These are phyloP conservation scores for Obelidium mucronatum DNA, from an alignment of 192 early-diverging fungal species.

Conservation along the genomic window DNA sequence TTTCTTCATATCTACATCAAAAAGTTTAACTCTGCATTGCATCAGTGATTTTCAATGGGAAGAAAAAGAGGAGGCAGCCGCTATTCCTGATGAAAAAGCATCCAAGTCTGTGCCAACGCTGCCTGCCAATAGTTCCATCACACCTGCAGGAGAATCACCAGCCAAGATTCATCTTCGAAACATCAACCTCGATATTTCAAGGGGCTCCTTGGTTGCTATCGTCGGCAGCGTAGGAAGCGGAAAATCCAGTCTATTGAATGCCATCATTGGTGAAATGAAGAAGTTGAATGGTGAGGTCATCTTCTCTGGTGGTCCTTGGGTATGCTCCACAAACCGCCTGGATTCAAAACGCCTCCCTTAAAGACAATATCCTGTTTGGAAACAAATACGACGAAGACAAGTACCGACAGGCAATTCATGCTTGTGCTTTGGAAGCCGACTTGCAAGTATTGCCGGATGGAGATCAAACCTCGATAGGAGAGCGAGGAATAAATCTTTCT, in stretches of 20 bases:
- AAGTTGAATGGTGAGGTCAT: slow-evolving; percentile 40
- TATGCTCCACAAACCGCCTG: slow-evolving; percentile 86
- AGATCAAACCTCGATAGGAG: slow-evolving; percentile 66
- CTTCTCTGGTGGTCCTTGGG: slow-evolving; percentile 58
- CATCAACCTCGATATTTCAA: slow-evolving; percentile 19
- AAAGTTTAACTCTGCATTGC: slow-evolving; percentile 66
- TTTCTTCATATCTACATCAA: slow-evolving; percentile 56
- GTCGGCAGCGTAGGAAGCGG: slow-evolving; percentile 61
- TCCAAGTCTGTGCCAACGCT: background rate
- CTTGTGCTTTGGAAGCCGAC: slow-evolving; percentile 78
- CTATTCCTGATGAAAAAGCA: background rate
- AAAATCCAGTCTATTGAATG: slow-evolving; percentile 77
- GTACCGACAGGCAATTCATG: slow-evolving; percentile 70
- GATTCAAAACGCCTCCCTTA: slow-evolving; percentile 78
- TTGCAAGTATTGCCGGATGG: slow-evolving; percentile 67
- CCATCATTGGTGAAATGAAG: slow-evolving; percentile 83
- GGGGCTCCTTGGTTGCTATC: slow-evolving; percentile 16
- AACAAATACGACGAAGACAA: slow-evolving; percentile 59
- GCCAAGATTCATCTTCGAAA: slow-evolving; percentile 26
- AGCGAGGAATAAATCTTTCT: slow-evolving; percentile 60
- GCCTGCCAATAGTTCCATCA: background rate
- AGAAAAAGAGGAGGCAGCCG: slow-evolving; percentile 57
- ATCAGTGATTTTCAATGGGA: slow-evolving; percentile 59
- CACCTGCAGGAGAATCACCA: background rate
- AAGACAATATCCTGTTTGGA: slow-evolving; percentile 76